These are phyloP conservation scores for Calonectria henricotiae DNA, from an alignment of 2,329 filamentous ascomycete genomes.

Conservation along the genomic window DNA sequence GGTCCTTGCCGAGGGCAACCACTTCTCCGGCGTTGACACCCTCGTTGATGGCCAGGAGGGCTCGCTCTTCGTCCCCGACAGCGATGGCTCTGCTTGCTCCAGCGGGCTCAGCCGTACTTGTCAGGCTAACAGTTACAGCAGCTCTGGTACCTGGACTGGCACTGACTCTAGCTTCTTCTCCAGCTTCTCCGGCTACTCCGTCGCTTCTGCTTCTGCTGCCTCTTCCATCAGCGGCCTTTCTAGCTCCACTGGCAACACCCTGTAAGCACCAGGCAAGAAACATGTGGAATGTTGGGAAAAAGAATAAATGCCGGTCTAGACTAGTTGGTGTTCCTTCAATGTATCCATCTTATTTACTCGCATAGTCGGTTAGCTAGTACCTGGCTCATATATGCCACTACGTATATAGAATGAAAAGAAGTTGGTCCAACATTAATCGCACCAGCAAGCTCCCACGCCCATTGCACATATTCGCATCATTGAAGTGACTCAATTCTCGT, in stretches of 20 bases:
- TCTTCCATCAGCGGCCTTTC: conserved; percentile 58
- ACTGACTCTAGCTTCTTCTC: conserved; percentile 66
- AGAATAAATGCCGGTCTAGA: conserved; percentile 8
- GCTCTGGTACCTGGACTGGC: conserved; percentile 59
- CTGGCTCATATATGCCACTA: conserved; percentile 10
- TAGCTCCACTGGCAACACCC: conserved; percentile 65
- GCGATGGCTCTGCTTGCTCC: conserved; percentile 59
- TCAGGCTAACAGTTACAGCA: conserved; percentile 66
- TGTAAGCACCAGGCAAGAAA: conserved; percentile 49
- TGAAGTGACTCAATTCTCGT: not conserved
- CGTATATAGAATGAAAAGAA: conserved; percentile 22
- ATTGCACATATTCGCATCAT: not conserved
- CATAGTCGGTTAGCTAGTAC: conserved; percentile 5
- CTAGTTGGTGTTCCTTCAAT: conserved; percentile 28
- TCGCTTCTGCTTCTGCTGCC: conserved; percentile 63
- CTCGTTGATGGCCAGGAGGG: conserved; percentile 58
- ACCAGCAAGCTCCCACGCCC: not conserved
- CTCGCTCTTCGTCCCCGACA: conserved; percentile 56
- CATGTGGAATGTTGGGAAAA: not conserved
- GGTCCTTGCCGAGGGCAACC: conserved; percentile 72
- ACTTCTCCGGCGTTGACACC: conserved; percentile 70
- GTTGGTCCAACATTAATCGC: not conserved
- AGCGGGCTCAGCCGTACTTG: conserved; percentile 67
- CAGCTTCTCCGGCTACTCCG: conserved; percentile 69
- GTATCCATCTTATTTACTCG: conserved; percentile 31